phyloP scores from a whole-genome alignment of 164 flowering plant genomes.

The Vitis labrusca region DNA sequence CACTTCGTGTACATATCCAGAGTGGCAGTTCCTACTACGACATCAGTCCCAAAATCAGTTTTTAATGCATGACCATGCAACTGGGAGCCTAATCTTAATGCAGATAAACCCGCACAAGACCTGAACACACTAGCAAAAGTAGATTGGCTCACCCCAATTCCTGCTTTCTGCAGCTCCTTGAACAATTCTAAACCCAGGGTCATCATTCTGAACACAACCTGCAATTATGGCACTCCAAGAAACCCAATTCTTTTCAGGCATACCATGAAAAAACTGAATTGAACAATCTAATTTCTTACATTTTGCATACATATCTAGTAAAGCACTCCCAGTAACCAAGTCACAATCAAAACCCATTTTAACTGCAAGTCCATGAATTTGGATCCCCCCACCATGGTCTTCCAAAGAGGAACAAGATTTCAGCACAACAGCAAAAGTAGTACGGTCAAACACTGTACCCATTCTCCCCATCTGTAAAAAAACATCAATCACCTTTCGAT shows the following conservation, averaged over 20 bases:
- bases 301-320: constrained; percentile 80
- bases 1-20: no score
- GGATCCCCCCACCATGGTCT: constrained; percentile 41
- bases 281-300: constrained; percentile 53
- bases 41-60: constrained; percentile 48
- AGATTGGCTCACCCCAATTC: constrained; percentile 68
- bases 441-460: constrained; percentile 36
- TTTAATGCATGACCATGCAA: constrained; percentile 69
- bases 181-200: constrained; percentile 48
- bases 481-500: constrained; percentile 28
- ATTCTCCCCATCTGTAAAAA: constrained; percentile 43
- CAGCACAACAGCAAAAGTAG: constrained; percentile 56
- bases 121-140: constrained; percentile 72
- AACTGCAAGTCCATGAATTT: constrained; percentile 58
- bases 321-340: constrained; percentile 69
- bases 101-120: constrained; percentile 60
- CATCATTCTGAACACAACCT: constrained; percentile 61
- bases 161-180: constrained; percentile 54
- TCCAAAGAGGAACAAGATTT: constrained; percentile 55
- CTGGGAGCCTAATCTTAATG: constrained; percentile 52
- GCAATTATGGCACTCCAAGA: constrained; percentile 86
- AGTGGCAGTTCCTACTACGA: constrained; percentile 40
- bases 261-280: constrained; percentile 36
- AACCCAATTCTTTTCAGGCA: constrained; percentile 69
- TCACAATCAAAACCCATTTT: constrained; percentile 54